These are phyloP conservation scores for Ogataea nakhonphanomensis DNA, from an alignment of 805 yeast genomes.

Conservation along the genomic window DNA sequence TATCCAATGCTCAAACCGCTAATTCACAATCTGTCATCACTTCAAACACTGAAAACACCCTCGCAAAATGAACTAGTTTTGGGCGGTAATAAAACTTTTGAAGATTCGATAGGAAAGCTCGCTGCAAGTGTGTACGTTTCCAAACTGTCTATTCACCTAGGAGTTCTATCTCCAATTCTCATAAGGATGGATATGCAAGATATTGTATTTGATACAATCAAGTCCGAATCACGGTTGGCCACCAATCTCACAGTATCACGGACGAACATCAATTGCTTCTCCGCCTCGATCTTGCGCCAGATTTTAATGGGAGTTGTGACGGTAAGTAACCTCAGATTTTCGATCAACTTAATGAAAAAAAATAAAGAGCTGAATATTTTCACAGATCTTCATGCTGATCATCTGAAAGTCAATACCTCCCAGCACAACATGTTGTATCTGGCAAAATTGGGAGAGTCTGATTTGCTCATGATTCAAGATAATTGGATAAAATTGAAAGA, in stretches of 20 bases:
- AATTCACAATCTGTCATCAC: conserved; percentile 6
- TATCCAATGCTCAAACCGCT: conserved; percentile 21
- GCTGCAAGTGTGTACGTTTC: conserved; percentile 9
- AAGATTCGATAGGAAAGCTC: background rate
- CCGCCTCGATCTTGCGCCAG: conserved; percentile 4
- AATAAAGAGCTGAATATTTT: conserved; percentile 3
- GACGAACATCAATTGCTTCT: conserved; percentile 7
- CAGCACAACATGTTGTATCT: conserved; percentile 12
- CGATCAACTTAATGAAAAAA: conserved; percentile 2
- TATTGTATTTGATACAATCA: conserved; percentile 5
- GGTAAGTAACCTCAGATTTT: conserved; percentile 7
- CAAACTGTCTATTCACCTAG: conserved; percentile 12
- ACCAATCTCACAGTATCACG: conserved; percentile 11
- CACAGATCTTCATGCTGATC: conserved; percentile 15
- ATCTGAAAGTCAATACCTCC: conserved; percentile 14
- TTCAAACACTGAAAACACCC: background rate
- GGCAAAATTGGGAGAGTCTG: conserved; percentile 13
- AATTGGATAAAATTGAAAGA: background rate
- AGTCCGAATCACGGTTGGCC: conserved; percentile 11
- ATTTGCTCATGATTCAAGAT: background rate
- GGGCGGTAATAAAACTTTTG: background rate
- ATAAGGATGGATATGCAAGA: conserved; percentile 19
- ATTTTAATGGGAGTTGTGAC: conserved; percentile 11
- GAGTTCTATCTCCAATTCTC: conserved; percentile 16
- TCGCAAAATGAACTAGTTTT: too few relatives aligned